phyloP scores from a whole-genome alignment of 345 rosid species.

The Limnanthes douglasii region DNA sequence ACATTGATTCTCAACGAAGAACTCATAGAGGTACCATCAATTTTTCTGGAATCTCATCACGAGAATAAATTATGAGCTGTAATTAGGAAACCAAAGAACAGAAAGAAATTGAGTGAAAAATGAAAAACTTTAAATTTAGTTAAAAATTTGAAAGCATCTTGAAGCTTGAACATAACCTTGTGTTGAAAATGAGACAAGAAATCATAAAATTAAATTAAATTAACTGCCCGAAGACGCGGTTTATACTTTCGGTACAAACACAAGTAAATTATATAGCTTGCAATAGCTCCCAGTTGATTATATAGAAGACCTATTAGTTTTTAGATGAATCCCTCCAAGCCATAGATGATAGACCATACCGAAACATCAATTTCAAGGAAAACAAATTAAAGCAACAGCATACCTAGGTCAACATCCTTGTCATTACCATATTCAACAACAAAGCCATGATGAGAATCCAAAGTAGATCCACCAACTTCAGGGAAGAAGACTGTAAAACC shows the following conservation, averaged over 20 bases:
- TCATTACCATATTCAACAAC: constrained; percentile 89
- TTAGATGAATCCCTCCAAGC: not conserved
- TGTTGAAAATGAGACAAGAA: too few relatives aligned
- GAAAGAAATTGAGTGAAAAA: too few relatives aligned
- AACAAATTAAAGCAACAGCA: constrained; percentile 10
- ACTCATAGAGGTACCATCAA: not conserved
- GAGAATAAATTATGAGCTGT: not conserved
- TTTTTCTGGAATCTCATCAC: not conserved
- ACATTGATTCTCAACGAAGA: not conserved
- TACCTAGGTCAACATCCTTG: constrained; percentile 87
- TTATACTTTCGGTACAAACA: not conserved
- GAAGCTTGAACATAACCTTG: too few relatives aligned
- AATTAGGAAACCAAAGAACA: not conserved
- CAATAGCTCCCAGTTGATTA: not conserved
- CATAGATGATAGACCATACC: not conserved
- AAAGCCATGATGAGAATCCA: constrained; percentile 98
- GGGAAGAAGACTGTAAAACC: constrained; percentile 64
- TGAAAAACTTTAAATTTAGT: too few relatives aligned
- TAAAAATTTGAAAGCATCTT: too few relatives aligned
- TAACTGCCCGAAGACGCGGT: not conserved
- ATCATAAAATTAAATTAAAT: too few relatives aligned
- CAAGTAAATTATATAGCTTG: not conserved
- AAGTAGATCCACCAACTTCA: constrained; percentile 79
- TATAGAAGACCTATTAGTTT: not conserved
- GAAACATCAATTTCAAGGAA: not conserved